Evolutionary conservation across 2,329 filamentous ascomycete species (phyloP), one percentile per base, ranked within the genome.

Genomic region (Penicillium sp.): DNA sequence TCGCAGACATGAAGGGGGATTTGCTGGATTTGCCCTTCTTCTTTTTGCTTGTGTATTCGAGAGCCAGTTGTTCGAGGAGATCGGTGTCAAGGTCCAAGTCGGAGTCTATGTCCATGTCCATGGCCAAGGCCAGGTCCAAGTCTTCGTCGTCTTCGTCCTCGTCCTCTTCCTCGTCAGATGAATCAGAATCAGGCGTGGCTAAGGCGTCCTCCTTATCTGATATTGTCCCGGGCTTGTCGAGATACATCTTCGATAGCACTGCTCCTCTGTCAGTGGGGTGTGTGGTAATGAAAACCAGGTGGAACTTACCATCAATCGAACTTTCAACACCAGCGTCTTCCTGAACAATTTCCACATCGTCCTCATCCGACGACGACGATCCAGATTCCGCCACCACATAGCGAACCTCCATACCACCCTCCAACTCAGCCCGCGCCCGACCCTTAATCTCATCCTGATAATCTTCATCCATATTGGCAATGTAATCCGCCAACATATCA

Each of bases 1-100:
- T 77, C 5, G 83, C 84, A 33, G 79, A 78, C 14, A 82, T 81
- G 63, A 85, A 86, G 33, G 64, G 57, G 33, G 57, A 48, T 48
- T 58, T 65, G 13, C 59, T 56, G 9, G 37, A 21, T 9, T 51
- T 49, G 8, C 40, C 31, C 13, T 48, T 31, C 33, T 62, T 66
- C 87, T 83, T 68, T 85, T 81, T 64, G 87, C 82, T 67, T 85
- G 55, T 36, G 29, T 61, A 56, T 16, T 61, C 63, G n/a, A 67
- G 61, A 9, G 59, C 59, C 23, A 62, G 45, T 40, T 69, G 61
- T 87, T 48, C 82, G 76, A 26, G 89, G 70, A 21, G 87, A 72
- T 34, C 80, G 77, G 34, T 39, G 23, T 61, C 54, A 11, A 48
- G 44, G 36, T 62, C 58, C 19, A 45, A 52, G 16, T 56, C 53